Conservation (phyloP, 345 rosid species). For the Firmiana major region DNA sequence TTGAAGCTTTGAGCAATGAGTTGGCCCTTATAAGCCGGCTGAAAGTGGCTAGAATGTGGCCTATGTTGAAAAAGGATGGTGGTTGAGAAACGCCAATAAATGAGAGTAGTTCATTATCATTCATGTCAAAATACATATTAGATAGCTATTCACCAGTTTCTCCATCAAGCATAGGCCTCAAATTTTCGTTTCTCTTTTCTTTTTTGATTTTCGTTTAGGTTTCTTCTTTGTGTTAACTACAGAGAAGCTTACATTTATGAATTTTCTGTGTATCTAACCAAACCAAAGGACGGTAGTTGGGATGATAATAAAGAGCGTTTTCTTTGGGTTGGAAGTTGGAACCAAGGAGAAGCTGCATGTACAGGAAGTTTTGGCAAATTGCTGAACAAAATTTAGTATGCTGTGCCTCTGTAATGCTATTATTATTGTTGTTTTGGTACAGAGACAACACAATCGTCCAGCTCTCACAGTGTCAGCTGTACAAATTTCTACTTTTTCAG, state of each 20-base stretch:
- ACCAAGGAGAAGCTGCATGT: neutral
- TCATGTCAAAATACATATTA: neutral
- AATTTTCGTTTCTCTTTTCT: neutral
- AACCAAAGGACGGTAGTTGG: neutral
- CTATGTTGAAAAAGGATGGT: conserved; percentile 22
- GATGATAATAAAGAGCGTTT: neutral
- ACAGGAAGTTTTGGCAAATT: neutral
- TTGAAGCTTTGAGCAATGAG: neutral
- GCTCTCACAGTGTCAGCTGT: neutral
- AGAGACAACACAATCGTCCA: neutral
- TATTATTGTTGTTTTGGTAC: neutral
- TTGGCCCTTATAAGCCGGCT: conserved; percentile 20
- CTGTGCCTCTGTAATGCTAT: neutral
- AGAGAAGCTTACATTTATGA: conserved; percentile 7
- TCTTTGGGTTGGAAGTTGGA: neutral
- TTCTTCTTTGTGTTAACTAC: neutral
- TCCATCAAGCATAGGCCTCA: neutral
- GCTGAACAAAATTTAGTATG: neutral
- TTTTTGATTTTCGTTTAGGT: neutral
- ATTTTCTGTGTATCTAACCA: neutral
- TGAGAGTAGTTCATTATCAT: conserved; percentile 27
- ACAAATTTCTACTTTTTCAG: neutral
- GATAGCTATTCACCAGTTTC: neutral
- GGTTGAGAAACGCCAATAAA: conserved; percentile 35
- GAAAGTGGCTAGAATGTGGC: neutral